Conservation (phyloP, 768 basidiomycete genomes). For the Crassisporium funariophilum region DNA sequence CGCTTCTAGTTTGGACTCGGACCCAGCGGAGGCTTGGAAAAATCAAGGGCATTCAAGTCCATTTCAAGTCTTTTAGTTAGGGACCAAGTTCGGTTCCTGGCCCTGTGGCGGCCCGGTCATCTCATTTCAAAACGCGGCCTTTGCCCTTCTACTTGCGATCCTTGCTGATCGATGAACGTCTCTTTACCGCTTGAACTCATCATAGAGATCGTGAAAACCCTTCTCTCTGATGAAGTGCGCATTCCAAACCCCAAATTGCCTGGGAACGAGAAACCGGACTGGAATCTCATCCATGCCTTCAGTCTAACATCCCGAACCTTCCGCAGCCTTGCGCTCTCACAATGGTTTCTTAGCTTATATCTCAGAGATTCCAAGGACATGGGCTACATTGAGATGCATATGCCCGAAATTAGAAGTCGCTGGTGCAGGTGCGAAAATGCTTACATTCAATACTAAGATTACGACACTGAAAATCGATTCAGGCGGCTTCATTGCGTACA, state of each 20-base stretch:
- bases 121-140: too few relatives aligned
- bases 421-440: constrained; percentile 23
- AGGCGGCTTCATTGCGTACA: constrained; percentile 37
- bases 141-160: background rate
- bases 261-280: constrained; percentile 27
- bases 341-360: constrained; percentile 37
- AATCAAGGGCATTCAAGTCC: background rate
- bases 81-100: too few relatives aligned
- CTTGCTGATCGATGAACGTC: background rate
- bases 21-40: too few relatives aligned
- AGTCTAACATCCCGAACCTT: constrained; percentile 32
- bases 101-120: too few relatives aligned
- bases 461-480: too few relatives aligned
- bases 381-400: constrained; percentile 17
- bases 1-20: background rate
- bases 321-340: constrained; percentile 28
- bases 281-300: constrained; percentile 28
- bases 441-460: constrained; percentile 3
- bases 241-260: constrained; percentile 9
- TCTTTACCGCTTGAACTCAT: constrained; percentile 36
- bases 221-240: constrained; percentile 20
- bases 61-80: too few relatives aligned
- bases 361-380: constrained; percentile 26
- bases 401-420: constrained; percentile 24
- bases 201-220: constrained; percentile 31